Evolutionary conservation across 2,329 filamentous ascomycete species (phyloP), one percentile per base, ranked within the genome.

Genomic region (Teratosphaeria nubilosa): DNA sequence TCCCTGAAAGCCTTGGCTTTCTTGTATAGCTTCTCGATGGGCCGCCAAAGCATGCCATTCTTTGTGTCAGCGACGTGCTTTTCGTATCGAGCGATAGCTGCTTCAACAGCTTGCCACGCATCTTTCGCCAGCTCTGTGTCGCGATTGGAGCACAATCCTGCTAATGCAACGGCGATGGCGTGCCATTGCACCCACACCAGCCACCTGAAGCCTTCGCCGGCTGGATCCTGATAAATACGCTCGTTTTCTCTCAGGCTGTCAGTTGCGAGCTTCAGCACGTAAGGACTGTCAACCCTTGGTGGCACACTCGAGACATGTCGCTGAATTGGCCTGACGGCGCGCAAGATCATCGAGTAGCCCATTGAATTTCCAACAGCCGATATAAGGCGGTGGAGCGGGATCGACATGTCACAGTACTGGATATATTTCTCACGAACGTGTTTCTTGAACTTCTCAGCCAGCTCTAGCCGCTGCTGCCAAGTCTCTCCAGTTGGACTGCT

Each of bases 121-220:
- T 76, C 72, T 5, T 78, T 74, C 16, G 76, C 78, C 31, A 78
- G 67, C 22, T 73, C 72, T 6, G 77, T 78, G 41, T 72, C 69
- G 2, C 77, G 76, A 62, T 78, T 77, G 2, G 74, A 69, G 64
- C 79, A 82, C 24, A 82, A 72, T 60, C 81, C 79, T 1, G 79
- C 79, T 14, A 82, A 68, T 1, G 77, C 75, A 6, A 82, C 78
- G 1, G 80, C 78, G 0, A 82, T 69, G 7, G 79, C 75, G 62
- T 82, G 80, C 80, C 80, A 82, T 59, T 80, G 80, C 14, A 80
- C 76, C 66, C 80, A 82, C 0, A 74, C 72, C 74, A 79, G 78
- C 77, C 80, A 82, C 22, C 68, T 66, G 67, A 75, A 80, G 2
- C 73, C 68, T 13, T 73, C 70, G 0, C 66, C 70, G 51, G 70